Percentiles rank a stretch among this genome's conserved stretches.
phyloP scores from a whole-genome alignment of 2,329 filamentous ascomycete species.

The Daldinia sp. region DNA sequence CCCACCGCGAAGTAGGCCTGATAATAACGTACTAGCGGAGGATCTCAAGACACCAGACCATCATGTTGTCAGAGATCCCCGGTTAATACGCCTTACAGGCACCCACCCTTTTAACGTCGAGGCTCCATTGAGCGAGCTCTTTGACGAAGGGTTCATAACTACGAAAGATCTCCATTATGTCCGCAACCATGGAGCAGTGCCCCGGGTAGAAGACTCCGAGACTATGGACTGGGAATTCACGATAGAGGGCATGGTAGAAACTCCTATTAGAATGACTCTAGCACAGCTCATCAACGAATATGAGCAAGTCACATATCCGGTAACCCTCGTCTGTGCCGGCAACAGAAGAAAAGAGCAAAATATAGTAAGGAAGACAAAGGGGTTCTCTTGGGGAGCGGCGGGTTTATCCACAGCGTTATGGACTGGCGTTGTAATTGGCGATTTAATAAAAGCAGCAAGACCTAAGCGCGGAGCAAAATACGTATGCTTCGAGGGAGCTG shows the following conservation, averaged over 20 bases:
- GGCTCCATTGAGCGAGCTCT: conserved; percentile 82
- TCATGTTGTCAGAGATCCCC: conserved; percentile 82
- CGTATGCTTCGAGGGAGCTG: conserved; percentile 91
- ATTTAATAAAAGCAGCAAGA: conserved; percentile 75
- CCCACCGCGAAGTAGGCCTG: conserved; percentile 70
- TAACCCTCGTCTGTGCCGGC: conserved; percentile 91
- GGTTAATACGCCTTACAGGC: conserved; percentile 87
- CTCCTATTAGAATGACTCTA: conserved; percentile 78
- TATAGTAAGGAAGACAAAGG: conserved; percentile 87
- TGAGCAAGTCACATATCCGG: conserved; percentile 84
- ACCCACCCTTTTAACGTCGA: conserved; percentile 94
- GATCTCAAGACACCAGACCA: conserved; percentile 86
- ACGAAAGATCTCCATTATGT: conserved; percentile 92
- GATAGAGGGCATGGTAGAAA: conserved; percentile 85
- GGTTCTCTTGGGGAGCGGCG: conserved; percentile 93
- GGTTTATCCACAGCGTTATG: conserved; percentile 89
- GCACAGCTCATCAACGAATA: conserved; percentile 79
- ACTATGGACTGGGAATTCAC: conserved; percentile 84
- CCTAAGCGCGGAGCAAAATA: conserved; percentile 80
- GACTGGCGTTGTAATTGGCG: conserved; percentile 82
- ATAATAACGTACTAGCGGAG: conserved; percentile 74
- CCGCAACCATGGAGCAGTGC: conserved; percentile 88
- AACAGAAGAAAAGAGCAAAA: conserved; percentile 96
- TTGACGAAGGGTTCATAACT: conserved; percentile 85
- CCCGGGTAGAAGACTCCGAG: conserved; percentile 77